Evolutionary conservation across 2,329 filamentous ascomycete genomes (phyloP), one percentile per base, ranked within the genome.

Genomic region (Dactylellina drechsleri): DNA sequence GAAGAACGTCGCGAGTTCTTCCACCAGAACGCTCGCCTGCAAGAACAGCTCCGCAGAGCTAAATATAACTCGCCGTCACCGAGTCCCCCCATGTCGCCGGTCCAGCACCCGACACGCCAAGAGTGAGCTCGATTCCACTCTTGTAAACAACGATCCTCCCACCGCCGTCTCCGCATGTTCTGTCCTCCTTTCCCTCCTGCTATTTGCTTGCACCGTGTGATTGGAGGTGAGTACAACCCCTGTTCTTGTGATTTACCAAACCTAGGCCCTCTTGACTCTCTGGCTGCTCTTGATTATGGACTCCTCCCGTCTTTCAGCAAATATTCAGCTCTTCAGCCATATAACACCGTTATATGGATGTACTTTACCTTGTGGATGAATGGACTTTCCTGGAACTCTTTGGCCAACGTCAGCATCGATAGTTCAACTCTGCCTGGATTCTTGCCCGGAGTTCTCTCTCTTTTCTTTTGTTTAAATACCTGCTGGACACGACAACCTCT

Each of bases 121-220:
- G 70, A 64, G 70, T 74, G 70, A 74, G 67, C 41, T 36, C 31
- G 6, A 36, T 36, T 36, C 43, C 50, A 18, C 23, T 23, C 49
- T 49, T 23, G 41, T 28, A 50, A 23, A 18, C 41, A 47, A 26
- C 43, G 8, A 36, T 15, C 40, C 53, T 56, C 7, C 60, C 28
- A n/a, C 40, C 67, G 54, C 23, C 47, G 10, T 18, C 28, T 26
- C 57, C 20, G 23, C 47, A 41, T 31, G 6, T 43, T 20, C 60
- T 31, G 12, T 66, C 68, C 18, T 43, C 43, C 60, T 31, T 26
- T 66, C 68, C 61, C 68, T 72, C 47, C 67, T 67, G 70, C 70
- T 74, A 74, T 74, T 74, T 74, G 70, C 70, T 74, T 64, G 43
- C 70, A 56, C 62, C 62, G 70, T 58, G 70, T 62, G 70, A 64